Conservation (phyloP, 1,284 basidiomycete genomes). For the Pyrrhoderma lamaoense region DNA sequence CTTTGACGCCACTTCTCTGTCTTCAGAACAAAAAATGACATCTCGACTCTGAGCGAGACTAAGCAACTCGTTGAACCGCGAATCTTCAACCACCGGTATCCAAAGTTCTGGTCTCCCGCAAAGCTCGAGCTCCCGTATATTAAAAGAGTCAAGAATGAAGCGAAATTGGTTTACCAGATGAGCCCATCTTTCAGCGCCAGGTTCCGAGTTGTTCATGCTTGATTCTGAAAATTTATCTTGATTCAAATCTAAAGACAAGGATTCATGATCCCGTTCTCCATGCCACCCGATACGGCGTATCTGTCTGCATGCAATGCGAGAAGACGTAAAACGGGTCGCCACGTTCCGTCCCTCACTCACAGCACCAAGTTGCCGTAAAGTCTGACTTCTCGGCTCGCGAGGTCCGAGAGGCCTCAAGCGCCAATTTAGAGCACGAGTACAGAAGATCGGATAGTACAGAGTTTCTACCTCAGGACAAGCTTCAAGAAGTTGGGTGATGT, state of each 20-base stretch:
- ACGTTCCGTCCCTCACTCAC: no score
- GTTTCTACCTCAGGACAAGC: constrained; percentile 5
- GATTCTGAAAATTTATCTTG: neutral
- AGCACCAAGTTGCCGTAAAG: neutral
- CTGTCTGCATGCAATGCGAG: no score
- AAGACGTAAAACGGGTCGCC: no score
- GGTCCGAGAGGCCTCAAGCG: constrained; percentile 1
- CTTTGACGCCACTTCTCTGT: neutral
- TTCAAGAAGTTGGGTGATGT: constrained; percentile 4
- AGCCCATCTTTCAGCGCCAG: neutral
- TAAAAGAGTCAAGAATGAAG: neutral
- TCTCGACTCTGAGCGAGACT: neutral
- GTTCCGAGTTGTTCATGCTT: neutral
- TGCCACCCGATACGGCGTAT: constrained; percentile 1
- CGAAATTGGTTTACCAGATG: neutral
- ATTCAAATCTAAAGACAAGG: neutral
- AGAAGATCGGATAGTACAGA: constrained; percentile 10
- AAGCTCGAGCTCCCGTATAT: neutral
- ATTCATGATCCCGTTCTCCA: constrained; percentile 1
- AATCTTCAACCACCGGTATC: neutral
- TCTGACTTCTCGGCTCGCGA: neutral
- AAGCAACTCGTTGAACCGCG: constrained; percentile 1
- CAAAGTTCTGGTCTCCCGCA: neutral
- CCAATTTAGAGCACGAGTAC: constrained; percentile 2
- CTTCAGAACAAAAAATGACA: neutral